Percentiles rank a stretch among this genome's conserved stretches.
These are phyloP conservation scores for Pyronema domesticum DNA, from an alignment of 495 filamentous ascomycete genomes.

Conservation along the genomic window DNA sequence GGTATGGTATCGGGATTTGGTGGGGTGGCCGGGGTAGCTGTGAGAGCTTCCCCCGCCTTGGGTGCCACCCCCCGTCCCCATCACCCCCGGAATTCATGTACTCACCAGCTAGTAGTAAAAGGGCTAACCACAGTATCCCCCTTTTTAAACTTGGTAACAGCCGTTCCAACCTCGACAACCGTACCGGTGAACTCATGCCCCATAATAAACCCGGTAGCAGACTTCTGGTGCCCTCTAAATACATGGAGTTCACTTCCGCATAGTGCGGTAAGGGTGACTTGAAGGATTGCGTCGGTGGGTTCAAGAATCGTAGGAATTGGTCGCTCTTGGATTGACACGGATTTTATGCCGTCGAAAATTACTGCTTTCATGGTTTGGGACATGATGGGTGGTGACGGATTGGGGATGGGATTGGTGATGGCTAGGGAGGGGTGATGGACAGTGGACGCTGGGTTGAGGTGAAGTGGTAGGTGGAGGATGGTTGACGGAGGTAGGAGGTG, in stretches of 20 bases:
- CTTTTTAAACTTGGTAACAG: slow-evolving; percentile 48
- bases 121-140: slow-evolving; percentile 70
- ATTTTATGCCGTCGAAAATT: slow-evolving; percentile 46
- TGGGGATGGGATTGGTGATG: not conserved
- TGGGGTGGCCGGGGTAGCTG: too few species aligned
- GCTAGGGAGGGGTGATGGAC: not conserved
- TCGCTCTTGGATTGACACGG: slow-evolving; percentile 45
- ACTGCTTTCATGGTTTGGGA: slow-evolving; percentile 45
- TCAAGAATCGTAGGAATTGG: slow-evolving; percentile 49
- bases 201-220: slow-evolving; percentile 48
- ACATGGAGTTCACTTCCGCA: slow-evolving; percentile 90
- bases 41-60: too few species aligned
- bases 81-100: too few species aligned
- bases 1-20: too few species aligned
- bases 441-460: too few species aligned
- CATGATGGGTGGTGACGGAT: not conserved
- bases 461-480: too few species aligned
- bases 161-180: slow-evolving; percentile 48
- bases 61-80: not conserved
- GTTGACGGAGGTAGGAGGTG: too few species aligned
- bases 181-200: slow-evolving; percentile 72
- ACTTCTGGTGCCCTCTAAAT: slow-evolving; percentile 64
- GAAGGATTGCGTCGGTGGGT: slow-evolving; percentile 62
- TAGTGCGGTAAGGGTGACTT: slow-evolving; percentile 68
- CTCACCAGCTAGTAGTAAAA: slow-evolving; percentile 76